Percentiles rank a stretch among this genome's conserved stretches.
Conservation (phyloP, 2,329 filamentous ascomycete species). For the Cladosporium colombiae region DNA sequence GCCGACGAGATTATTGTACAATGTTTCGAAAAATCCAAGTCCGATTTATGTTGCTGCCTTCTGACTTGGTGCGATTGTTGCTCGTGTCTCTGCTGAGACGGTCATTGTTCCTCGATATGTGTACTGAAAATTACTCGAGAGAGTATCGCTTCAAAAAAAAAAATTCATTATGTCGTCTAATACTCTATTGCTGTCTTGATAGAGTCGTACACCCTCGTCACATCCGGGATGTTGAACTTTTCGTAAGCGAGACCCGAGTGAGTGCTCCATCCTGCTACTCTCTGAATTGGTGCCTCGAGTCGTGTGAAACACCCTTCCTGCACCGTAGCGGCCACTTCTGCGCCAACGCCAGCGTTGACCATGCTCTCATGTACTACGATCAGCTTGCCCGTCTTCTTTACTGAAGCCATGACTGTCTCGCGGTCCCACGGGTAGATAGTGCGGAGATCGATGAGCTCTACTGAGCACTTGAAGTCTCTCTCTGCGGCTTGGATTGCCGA, state of each 20-base stretch:
- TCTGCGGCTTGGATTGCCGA: constrained; percentile 74
- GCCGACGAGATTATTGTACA: no score
- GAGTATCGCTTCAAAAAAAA: not conserved
- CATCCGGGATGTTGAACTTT: constrained; percentile 71
- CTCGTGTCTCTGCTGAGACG: not conserved
- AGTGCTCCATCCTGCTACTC: constrained; percentile 87
- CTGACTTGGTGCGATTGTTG: not conserved
- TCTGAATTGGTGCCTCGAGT: constrained; percentile 79
- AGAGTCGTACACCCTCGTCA: constrained; percentile 64
- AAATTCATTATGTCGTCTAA: constrained; percentile 29
- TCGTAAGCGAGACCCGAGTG: constrained; percentile 80
- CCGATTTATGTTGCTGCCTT: not conserved
- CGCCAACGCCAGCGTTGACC: constrained; percentile 85
- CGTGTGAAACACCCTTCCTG: constrained; percentile 84
- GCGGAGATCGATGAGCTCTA: constrained; percentile 84
- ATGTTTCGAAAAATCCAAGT: not conserved
- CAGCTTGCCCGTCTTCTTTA: constrained; percentile 81
- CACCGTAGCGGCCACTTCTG: constrained; percentile 84
- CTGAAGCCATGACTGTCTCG: constrained; percentile 75
- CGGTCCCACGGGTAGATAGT: constrained; percentile 93
- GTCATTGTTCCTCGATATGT: not conserved
- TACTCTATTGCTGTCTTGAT: constrained; percentile 51
- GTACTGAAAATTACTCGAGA: not conserved
- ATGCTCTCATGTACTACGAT: constrained; percentile 91
- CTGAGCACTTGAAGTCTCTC: constrained; percentile 71